Evolutionary conservation across 129 eudicot genomes (phyloP).

Genomic region (Lonicera japonica): DNA sequence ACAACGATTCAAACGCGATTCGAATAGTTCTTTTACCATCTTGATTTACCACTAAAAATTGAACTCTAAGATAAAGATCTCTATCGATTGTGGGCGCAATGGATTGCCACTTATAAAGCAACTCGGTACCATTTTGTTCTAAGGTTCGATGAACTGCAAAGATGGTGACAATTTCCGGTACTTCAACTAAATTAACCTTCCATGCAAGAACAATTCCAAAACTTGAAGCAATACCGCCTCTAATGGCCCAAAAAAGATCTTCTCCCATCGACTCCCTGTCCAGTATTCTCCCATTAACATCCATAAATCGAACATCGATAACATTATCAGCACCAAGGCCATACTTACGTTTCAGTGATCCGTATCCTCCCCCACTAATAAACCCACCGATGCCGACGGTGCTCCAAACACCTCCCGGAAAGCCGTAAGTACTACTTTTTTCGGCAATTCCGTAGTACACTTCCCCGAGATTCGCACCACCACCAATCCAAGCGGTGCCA

Average conservation of each 20-base stretch:
- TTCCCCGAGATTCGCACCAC: neutral
- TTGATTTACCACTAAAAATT: neutral
- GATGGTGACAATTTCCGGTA: neutral
- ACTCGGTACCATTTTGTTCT: neutral
- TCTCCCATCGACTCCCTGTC: neutral
- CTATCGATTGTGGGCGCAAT: neutral
- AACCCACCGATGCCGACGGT: neutral
- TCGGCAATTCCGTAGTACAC: neutral
- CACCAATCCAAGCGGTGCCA: neutral
- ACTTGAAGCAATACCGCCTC: neutral
- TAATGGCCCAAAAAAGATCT: neutral
- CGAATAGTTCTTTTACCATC: neutral
- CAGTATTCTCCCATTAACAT: neutral
- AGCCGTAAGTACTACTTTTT: neutral
- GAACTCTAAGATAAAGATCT: neutral
- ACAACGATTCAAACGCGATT: conserved; percentile 12
- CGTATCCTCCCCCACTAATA: neutral
- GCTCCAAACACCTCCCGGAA: neutral
- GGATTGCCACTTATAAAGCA: neutral
- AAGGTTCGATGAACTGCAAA: neutral
- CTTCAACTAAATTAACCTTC: neutral
- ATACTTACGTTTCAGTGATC: neutral
- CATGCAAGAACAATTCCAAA: neutral
- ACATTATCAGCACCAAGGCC: neutral
- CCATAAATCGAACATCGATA: neutral